Evolutionary conservation across 2,329 filamentous ascomycete species (phyloP).

Genomic region (Cadophora malorum): DNA sequence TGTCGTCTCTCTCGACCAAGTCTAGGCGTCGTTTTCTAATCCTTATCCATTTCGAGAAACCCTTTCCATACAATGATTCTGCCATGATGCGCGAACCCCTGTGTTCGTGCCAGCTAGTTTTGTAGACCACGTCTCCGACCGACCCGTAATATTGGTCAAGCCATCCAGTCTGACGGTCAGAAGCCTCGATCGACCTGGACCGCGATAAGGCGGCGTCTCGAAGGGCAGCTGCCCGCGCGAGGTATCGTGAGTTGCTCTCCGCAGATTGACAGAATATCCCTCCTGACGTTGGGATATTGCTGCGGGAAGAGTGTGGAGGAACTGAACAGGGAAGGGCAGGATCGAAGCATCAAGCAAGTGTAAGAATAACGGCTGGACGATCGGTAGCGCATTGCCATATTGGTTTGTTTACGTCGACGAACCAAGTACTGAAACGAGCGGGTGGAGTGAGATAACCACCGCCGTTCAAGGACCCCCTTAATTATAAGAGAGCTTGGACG

Average conservation of each 20-base stretch:
- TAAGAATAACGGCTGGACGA: slow-evolving; percentile 40
- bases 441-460: slow-evolving; percentile 10
- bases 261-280: slow-evolving; percentile 32
- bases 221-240: slow-evolving; percentile 26
- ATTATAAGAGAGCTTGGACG: slow-evolving; percentile 22
- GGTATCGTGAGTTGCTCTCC: slow-evolving; percentile 41
- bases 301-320: slow-evolving; percentile 43
- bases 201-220: slow-evolving; percentile 39
- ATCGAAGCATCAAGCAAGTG: slow-evolving; percentile 41
- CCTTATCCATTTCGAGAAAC: slow-evolving; percentile 51
- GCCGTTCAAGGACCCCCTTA: slow-evolving; percentile 5
- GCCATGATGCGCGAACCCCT: slow-evolving; percentile 33
- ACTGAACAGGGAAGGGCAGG: slow-evolving; percentile 37
- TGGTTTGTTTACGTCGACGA: slow-evolving; percentile 34
- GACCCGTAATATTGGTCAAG: slow-evolving; percentile 31
- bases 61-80: slow-evolving; percentile 48
- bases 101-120: slow-evolving; percentile 30
- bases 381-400: slow-evolving; percentile 41
- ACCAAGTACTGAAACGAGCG: slow-evolving; percentile 16
- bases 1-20: slow-evolving; percentile 26
- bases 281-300: slow-evolving; percentile 34
- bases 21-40: slow-evolving; percentile 28
- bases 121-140: slow-evolving; percentile 28
- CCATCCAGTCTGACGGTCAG: slow-evolving; percentile 30
- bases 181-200: slow-evolving; percentile 30